These are phyloP conservation scores for Ogataea neopini DNA, from an alignment of 805 yeast species.

Conservation along the genomic window DNA sequence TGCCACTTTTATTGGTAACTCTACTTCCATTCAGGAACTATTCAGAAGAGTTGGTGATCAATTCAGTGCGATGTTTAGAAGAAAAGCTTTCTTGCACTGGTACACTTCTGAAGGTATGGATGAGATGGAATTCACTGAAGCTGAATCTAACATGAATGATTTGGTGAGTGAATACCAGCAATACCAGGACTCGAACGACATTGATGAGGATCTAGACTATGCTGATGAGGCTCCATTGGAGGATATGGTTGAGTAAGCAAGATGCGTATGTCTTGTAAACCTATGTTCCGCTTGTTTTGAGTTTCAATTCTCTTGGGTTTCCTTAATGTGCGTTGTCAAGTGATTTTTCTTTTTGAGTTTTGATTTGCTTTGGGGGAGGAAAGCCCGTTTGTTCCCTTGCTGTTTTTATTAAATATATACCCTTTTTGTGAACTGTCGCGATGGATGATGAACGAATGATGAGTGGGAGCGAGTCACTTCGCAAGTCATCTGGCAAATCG, in stretches of 20 bases:
- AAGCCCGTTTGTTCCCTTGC: background rate
- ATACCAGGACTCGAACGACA: conserved; percentile 80
- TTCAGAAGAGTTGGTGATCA: conserved; percentile 89
- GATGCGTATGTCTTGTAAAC: conserved; percentile 6
- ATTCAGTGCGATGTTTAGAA: conserved; percentile 88
- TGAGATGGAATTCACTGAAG: conserved; percentile 90
- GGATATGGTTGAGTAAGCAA: conserved; percentile 40
- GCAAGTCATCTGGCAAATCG: too few relatives aligned
- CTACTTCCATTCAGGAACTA: conserved; percentile 89
- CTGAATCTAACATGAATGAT: conserved; percentile 88
- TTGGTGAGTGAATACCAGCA: conserved; percentile 89
- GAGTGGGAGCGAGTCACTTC: too few relatives aligned
- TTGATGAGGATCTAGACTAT: conserved; percentile 73
- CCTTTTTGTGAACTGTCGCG: conserved; percentile 2
- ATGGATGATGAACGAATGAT: background rate
- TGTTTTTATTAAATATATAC: conserved; percentile 8
- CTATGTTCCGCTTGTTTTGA: conserved; percentile 12
- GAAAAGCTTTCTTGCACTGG: conserved; percentile 96
- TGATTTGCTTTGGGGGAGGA: background rate
- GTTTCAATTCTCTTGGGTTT: conserved; percentile 17
- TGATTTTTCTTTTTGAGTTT: conserved; percentile 19
- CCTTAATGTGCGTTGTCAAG: conserved; percentile 13
- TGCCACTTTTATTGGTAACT: conserved; percentile 91
- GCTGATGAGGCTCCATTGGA: conserved; percentile 65
- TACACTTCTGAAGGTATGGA: conserved; percentile 96